phyloP scores from a whole-genome alignment of 495 filamentous ascomycete genomes.

The Parmelia sp. region DNA sequence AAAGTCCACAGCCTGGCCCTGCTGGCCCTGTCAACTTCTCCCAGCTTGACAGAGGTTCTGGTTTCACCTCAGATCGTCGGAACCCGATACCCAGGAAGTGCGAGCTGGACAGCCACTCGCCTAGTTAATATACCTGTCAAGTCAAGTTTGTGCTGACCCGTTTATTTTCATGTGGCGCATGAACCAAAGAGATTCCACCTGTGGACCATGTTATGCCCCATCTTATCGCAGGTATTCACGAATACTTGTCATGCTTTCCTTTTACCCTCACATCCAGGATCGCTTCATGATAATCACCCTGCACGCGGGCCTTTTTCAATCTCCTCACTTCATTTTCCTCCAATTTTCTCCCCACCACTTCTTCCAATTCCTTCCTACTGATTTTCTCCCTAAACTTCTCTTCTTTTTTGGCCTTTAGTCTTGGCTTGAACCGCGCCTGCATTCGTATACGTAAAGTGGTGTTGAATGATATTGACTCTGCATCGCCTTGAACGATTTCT shows the following conservation, averaged over 20 bases:
- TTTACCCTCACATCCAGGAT: constrained; percentile 86
- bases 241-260: constrained; percentile 90
- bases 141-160: not conserved
- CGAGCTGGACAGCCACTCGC: not conserved
- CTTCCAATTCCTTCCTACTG: constrained; percentile 80
- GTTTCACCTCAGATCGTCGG: not conserved
- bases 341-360: constrained; percentile 64
- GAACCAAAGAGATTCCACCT: not conserved
- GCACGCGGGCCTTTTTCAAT: constrained; percentile 74
- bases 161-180: not conserved
- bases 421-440: constrained; percentile 90
- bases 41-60: not conserved
- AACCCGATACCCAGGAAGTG: not conserved
- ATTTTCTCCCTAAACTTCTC: constrained; percentile 79
- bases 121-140: not conserved
- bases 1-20: not conserved
- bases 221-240: constrained; percentile 7
- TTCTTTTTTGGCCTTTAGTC: constrained; percentile 66
- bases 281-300: constrained; percentile 87
- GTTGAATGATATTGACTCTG: constrained; percentile 59
- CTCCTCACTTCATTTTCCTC: constrained; percentile 79
- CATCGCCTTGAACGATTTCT: no score
- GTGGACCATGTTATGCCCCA: not conserved
- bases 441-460: constrained; percentile 80
- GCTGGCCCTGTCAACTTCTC: not conserved